phyloP scores from a whole-genome alignment of 305 asterid species.

The Solanum aculeatissimum region DNA sequence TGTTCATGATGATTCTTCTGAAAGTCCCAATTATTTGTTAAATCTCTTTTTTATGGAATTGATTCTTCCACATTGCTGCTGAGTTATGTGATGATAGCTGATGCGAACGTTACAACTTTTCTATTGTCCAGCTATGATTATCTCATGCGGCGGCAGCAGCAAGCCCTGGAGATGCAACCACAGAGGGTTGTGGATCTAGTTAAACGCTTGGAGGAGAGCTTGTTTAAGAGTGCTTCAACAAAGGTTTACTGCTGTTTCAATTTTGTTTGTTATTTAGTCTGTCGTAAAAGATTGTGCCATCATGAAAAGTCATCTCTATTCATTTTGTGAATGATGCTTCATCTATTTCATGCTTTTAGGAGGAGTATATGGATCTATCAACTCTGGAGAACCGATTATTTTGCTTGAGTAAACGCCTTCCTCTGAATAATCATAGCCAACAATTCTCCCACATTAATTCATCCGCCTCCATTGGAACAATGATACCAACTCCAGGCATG shows the following conservation, averaged over 20 bases:
- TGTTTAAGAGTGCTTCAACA: conserved; percentile 58
- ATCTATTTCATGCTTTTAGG: conserved; percentile 34
- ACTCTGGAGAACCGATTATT: conserved; percentile 81
- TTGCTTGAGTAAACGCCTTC: conserved; percentile 37
- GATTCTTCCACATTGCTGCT: neutral
- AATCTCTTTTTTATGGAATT: neutral
- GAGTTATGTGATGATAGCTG: neutral
- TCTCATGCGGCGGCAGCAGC: conserved; percentile 50
- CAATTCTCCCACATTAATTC: conserved; percentile 55
- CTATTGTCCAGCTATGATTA: conserved; percentile 52
- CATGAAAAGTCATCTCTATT: neutral
- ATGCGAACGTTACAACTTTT: conserved; percentile 14
- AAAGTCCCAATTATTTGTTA: neutral
- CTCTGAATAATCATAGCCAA: conserved; percentile 53
- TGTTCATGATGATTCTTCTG: neutral
- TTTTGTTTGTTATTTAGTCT: neutral
- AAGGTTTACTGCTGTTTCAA: conserved; percentile 36
- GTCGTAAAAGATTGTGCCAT: neutral
- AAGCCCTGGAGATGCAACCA: conserved; percentile 39
- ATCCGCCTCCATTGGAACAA: conserved; percentile 58
- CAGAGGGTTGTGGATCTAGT: conserved; percentile 41
- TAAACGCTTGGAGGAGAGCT: conserved; percentile 78
- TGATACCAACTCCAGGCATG: conserved; percentile 98
- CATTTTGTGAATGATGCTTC: neutral
- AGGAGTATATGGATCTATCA: conserved; percentile 60